Evolutionary conservation across 2,329 filamentous ascomycete species (phyloP).

Genomic region (Epichloe uncinata): DNA sequence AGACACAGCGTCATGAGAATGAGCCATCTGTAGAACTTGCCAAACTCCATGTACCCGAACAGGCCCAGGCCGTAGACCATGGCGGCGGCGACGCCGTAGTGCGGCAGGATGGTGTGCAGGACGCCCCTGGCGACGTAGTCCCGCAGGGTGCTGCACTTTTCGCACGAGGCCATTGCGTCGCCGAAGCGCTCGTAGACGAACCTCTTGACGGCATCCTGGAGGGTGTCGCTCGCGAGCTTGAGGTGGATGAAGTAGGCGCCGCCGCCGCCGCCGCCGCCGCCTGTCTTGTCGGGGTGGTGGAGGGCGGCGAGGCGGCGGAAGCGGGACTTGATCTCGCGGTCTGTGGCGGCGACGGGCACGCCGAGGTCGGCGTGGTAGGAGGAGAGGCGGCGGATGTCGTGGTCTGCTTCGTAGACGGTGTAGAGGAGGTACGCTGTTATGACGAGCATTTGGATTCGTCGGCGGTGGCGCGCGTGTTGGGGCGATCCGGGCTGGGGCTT

Average conservation of each 20-base stretch:
- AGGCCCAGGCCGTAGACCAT: slow-evolving; percentile 49
- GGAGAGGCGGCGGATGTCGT: slow-evolving; percentile 55
- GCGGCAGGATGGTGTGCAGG: slow-evolving; percentile 42
- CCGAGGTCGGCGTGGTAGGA: slow-evolving; percentile 72
- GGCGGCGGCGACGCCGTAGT: slow-evolving; percentile 45
- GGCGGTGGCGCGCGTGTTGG: slow-evolving; percentile 59
- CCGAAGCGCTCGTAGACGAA: slow-evolving; percentile 90
- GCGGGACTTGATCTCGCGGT: slow-evolving; percentile 66
- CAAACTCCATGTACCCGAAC: slow-evolving; percentile 55
- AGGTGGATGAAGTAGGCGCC: slow-evolving; percentile 59
- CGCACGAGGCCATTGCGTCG: slow-evolving; percentile 53
- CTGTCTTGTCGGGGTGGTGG: slow-evolving; percentile 76
- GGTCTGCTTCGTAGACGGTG: slow-evolving; percentile 85
- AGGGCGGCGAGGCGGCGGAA: slow-evolving; percentile 64
- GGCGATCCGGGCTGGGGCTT: slow-evolving; percentile 59
- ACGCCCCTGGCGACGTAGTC: slow-evolving; percentile 60
- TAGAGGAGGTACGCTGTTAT: slow-evolving; percentile 76
- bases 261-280: slow-evolving; percentile 11
- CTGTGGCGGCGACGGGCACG: slow-evolving; percentile 53
- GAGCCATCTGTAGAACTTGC: slow-evolving; percentile 52
- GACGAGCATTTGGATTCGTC: slow-evolving; percentile 71
- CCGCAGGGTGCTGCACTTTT: slow-evolving; percentile 50
- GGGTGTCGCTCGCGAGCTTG: slow-evolving; percentile 69
- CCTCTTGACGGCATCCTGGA: slow-evolving; percentile 60
- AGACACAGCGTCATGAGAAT: slow-evolving; percentile 37